These are phyloP conservation scores for Didymella exigua DNA, from an alignment of 2,329 filamentous ascomycete species.

Conservation along the genomic window DNA sequence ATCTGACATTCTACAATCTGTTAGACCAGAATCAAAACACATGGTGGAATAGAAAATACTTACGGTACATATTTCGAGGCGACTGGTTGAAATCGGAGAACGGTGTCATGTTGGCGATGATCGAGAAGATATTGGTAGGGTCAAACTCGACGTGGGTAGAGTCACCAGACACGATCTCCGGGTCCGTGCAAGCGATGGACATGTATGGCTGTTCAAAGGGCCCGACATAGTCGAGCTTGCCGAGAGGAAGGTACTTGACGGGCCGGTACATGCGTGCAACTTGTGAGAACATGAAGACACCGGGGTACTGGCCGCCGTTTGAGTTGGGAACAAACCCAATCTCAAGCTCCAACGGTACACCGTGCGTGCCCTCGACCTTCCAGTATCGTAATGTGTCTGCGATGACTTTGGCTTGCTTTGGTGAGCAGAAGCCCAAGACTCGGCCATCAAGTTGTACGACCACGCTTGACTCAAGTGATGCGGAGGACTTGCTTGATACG, in stretches of 20 bases:
- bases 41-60: background rate
- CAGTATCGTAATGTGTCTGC: constrained; percentile 88
- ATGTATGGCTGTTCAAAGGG: constrained; percentile 97
- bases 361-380: constrained; percentile 88
- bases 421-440: constrained; percentile 88
- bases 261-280: constrained; percentile 86
- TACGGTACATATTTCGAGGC: constrained; percentile 89
- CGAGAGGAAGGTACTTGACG: constrained; percentile 87
- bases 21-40: background rate
- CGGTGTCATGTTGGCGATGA: constrained; percentile 97
- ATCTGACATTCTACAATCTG: constrained; percentile 56
- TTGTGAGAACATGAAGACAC: constrained; percentile 89
- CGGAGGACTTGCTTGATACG: constrained; percentile 74
- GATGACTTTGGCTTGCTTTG: constrained; percentile 79
- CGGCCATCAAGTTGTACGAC: constrained; percentile 89
- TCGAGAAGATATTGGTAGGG: constrained; percentile 95
- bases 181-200: constrained; percentile 91
- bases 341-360: constrained; percentile 82
- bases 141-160: constrained; percentile 93
- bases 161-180: constrained; percentile 84
- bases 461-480: constrained; percentile 81
- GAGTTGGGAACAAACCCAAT: constrained; percentile 90
- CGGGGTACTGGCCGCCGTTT: constrained; percentile 91
- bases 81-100: constrained; percentile 99
- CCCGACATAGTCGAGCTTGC: constrained; percentile 85